Conservation (phyloP, 2,329 filamentous ascomycete genomes). For the Dryadomyces quercivorus region DNA sequence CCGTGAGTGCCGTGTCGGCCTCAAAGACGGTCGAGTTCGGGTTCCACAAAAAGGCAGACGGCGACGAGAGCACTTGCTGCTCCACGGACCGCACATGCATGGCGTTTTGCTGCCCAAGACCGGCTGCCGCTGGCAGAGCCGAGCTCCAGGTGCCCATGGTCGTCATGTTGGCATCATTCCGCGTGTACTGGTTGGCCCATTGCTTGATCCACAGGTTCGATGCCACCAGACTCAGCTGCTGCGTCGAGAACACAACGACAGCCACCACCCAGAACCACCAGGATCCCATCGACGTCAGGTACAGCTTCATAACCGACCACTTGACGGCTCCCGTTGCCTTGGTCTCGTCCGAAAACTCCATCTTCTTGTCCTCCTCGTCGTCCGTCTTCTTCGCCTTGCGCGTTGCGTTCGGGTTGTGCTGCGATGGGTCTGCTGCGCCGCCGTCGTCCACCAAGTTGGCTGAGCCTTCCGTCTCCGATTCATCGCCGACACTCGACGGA, state of each 20-base stretch:
- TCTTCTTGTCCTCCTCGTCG: constrained; percentile 35
- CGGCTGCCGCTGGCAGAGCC: constrained; percentile 1
- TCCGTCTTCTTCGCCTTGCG: constrained; percentile 40
- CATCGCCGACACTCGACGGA: constrained; percentile 61
- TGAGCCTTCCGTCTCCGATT: constrained; percentile 39
- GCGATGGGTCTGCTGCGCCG: constrained; percentile 32
- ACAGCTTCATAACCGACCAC: constrained; percentile 73
- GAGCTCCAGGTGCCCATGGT: not conserved
- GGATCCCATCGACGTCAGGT: constrained; percentile 81
- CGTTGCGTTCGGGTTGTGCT: constrained; percentile 30
- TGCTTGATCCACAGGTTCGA: constrained; percentile 91
- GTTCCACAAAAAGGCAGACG: not conserved
- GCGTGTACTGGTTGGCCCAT: constrained; percentile 84
- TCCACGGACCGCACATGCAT: constrained; percentile 6
- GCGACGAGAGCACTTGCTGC: constrained; percentile 3
- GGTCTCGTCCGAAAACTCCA: constrained; percentile 53
- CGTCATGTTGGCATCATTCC: not conserved
- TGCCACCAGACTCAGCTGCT: constrained; percentile 76
- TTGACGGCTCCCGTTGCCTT: constrained; percentile 84
- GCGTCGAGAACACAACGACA: constrained; percentile 59
- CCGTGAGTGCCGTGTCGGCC: constrained; percentile 16
- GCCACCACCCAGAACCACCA: constrained; percentile 92
- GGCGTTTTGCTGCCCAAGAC: not conserved
- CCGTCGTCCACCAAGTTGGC: constrained; percentile 43
- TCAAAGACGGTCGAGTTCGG: constrained; percentile 25